phyloP scores from a whole-genome alignment of 768 basidiomycete species.

The Chalciporus piperatus region DNA sequence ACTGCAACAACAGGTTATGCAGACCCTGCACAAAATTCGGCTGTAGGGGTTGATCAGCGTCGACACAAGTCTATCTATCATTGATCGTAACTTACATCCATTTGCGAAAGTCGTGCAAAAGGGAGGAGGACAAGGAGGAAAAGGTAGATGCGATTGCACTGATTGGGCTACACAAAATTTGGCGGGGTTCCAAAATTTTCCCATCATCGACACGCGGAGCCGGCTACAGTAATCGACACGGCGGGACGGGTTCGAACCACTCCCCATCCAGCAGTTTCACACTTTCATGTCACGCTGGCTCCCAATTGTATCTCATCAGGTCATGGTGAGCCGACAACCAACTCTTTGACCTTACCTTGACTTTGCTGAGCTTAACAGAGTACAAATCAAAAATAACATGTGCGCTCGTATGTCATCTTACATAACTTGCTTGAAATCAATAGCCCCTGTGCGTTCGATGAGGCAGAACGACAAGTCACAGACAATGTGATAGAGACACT shows the following conservation, averaged over 20 bases:
- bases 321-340: neutral
- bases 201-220: constrained; percentile 1
- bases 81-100: constrained; percentile 29
- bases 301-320: no score
- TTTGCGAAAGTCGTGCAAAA: constrained; percentile 21
- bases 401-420: no score
- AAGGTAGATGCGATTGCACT: constrained; percentile 26
- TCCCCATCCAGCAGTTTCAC: no score
- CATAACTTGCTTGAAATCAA: no score
- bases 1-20: constrained; percentile 82
- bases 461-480: no score
- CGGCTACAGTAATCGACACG: neutral
- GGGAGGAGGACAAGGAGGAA: constrained; percentile 28
- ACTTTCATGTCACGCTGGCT: neutral
- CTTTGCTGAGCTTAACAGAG: no score
- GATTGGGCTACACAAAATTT: constrained; percentile 42
- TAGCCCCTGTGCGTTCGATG: no score
- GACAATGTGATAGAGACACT: no score
- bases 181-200: constrained; percentile 52
- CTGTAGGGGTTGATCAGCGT: constrained; percentile 34
- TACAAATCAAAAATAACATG: no score
- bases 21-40: constrained; percentile 74
- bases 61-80: neutral
- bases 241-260: no score
- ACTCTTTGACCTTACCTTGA: neutral